phyloP scores from a whole-genome alignment of 805 yeast genomes.

The Candida gorgasii region DNA sequence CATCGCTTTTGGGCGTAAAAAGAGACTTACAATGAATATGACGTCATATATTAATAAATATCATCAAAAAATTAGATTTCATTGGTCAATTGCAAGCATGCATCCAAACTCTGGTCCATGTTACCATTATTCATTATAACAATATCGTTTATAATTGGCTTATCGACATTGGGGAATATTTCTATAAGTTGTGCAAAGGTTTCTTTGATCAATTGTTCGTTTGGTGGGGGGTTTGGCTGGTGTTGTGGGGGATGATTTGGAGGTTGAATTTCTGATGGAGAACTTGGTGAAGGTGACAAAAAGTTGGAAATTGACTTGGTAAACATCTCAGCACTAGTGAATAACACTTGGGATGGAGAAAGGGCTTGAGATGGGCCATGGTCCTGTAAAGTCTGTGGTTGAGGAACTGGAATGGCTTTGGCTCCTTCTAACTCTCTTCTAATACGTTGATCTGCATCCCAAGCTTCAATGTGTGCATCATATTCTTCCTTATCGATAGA shows the following conservation, averaged over 20 bases:
- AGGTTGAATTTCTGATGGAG: slow-evolving; percentile 9
- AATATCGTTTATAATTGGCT: slow-evolving; percentile 68
- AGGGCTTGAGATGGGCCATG: slow-evolving; percentile 20
- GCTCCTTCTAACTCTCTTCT: slow-evolving; percentile 12
- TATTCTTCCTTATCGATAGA: slow-evolving; percentile 64
- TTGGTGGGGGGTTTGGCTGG: slow-evolving; percentile 6
- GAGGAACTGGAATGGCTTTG: slow-evolving; percentile 11
- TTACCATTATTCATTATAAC: slow-evolving; percentile 63
- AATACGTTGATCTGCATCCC: slow-evolving; percentile 40
- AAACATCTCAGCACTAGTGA: slow-evolving; percentile 51
- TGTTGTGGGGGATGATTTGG: slow-evolving; percentile 1
- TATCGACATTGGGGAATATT: slow-evolving; percentile 77
- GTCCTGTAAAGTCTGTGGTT: slow-evolving; percentile 4
- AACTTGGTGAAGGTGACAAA: slow-evolving; percentile 38
- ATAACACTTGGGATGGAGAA: slow-evolving; percentile 40
- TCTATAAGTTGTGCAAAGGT: slow-evolving; percentile 52
- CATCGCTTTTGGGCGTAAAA: too few species aligned
- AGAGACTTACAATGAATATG: too few species aligned
- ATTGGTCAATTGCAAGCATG: slow-evolving; percentile 38
- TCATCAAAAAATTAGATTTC: slow-evolving; percentile 11
- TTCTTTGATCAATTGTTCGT: slow-evolving; percentile 15
- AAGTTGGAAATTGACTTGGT: slow-evolving; percentile 49
- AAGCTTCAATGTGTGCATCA: slow-evolving; percentile 53
- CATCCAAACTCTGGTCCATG: slow-evolving; percentile 74
- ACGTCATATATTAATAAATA: neutral